Evolutionary conservation across 805 yeast species (phyloP).

Genomic region (Vanderwaltozyma yarrowii): DNA sequence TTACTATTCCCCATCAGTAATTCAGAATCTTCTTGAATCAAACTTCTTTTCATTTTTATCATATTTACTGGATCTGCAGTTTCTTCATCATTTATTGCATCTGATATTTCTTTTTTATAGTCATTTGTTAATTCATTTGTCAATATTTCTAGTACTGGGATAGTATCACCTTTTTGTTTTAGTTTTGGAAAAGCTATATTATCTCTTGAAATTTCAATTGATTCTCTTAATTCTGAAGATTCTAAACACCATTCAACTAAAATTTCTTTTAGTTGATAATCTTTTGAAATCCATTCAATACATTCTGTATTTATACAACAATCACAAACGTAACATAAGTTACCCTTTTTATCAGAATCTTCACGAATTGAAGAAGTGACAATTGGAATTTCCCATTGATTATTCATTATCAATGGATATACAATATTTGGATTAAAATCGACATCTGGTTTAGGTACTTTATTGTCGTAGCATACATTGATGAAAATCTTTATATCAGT

Average conservation of each 20-base stretch:
- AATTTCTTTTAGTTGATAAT: slow-evolving; percentile 50
- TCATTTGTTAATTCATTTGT: slow-evolving; percentile 34
- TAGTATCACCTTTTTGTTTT: slow-evolving; percentile 50
- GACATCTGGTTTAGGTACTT: slow-evolving; percentile 54
- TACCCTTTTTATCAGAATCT: slow-evolving; percentile 63
- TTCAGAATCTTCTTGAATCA: slow-evolving; percentile 17
- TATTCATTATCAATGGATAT: slow-evolving; percentile 53
- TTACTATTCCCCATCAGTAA: slow-evolving; percentile 12
- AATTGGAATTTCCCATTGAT: slow-evolving; percentile 81
- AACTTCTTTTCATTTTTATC: slow-evolving; percentile 32
- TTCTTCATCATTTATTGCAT: slow-evolving; percentile 24
- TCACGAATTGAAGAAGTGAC: slow-evolving; percentile 47
- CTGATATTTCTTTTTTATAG: slow-evolving; percentile 29
- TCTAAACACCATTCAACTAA: slow-evolving; percentile 79
- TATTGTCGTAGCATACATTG: slow-evolving; percentile 58
- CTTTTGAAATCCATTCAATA: slow-evolving; percentile 49
- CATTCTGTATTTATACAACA: slow-evolving; percentile 65
- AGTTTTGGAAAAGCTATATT: slow-evolving; percentile 56
- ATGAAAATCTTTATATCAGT: slow-evolving; percentile 54
- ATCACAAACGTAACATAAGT: slow-evolving; percentile 56
- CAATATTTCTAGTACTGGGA: slow-evolving; percentile 36
- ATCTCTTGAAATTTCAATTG: slow-evolving; percentile 50
- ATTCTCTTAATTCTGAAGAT: slow-evolving; percentile 51
- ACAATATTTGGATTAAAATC: slow-evolving; percentile 47
- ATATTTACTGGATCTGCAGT: slow-evolving; percentile 34